Percentiles rank a stretch among this genome's conserved stretches.
These are phyloP conservation scores for Sparassis latifolia DNA, from an alignment of 1,284 basidiomycete genomes.

Conservation along the genomic window DNA sequence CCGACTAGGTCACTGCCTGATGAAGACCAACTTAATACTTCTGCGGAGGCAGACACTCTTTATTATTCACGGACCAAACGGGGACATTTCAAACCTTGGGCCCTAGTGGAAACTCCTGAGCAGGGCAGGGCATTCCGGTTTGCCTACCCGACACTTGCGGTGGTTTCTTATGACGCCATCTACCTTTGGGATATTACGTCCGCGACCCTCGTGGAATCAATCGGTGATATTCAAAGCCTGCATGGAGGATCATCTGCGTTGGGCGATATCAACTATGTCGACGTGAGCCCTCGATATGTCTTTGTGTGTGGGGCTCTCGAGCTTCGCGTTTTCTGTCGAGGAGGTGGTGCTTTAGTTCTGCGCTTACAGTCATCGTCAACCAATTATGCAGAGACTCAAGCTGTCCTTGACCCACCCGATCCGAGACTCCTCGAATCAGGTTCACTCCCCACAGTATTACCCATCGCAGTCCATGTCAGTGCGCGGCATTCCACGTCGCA, in stretches of 20 bases:
- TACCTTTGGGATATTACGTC: conserved; percentile 58
- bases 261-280: neutral
- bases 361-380: neutral
- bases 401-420: neutral
- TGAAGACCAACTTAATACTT: conserved; percentile 27
- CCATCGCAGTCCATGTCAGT: neutral
- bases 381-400: neutral
- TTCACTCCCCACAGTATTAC: neutral
- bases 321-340: neutral
- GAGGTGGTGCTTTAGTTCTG: neutral
- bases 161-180: conserved; percentile 35
- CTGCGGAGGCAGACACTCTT: conserved; percentile 3
- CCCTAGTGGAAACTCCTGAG: conserved; percentile 41
- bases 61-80: conserved; percentile 8
- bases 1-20: conserved; percentile 24
- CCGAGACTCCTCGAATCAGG: neutral
- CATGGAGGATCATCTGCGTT: neutral
- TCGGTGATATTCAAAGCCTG: conserved; percentile 35
- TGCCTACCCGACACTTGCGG: conserved; percentile 57
- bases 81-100: conserved; percentile 56
- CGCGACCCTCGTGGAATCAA: conserved; percentile 36
- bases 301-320: neutral
- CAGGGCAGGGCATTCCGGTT: conserved; percentile 55
- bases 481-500: neutral
- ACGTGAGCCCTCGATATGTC: neutral